phyloP scores from a whole-genome alignment of 2,329 filamentous ascomycete species.

The Sporothrix mexicana region DNA sequence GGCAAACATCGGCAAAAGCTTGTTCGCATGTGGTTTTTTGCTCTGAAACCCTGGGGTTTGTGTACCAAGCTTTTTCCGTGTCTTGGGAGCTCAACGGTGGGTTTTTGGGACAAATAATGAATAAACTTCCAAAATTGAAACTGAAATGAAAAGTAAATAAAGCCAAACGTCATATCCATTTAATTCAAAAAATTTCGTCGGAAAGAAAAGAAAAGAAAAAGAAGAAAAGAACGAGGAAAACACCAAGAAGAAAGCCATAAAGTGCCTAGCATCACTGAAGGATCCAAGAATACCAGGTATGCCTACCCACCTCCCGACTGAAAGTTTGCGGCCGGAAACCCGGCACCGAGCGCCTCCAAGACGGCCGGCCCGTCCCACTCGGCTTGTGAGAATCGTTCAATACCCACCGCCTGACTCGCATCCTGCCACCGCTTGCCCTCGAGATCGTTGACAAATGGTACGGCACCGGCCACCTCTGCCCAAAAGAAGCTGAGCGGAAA shows the following conservation, averaged over 20 bases:
- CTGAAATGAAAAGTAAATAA: constrained; percentile 4
- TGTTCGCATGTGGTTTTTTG: neutral
- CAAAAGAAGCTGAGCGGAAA: constrained; percentile 23
- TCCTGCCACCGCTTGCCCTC: constrained; percentile 42
- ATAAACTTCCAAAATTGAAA: neutral
- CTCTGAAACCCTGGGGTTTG: neutral
- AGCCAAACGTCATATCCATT: neutral
- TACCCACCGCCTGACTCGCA: constrained; percentile 38
- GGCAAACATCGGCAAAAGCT: constrained; percentile 30
- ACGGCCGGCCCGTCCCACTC: constrained; percentile 19
- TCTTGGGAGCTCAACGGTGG: neutral
- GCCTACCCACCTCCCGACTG: neutral
- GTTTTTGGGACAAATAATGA: neutral
- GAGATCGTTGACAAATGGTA: constrained; percentile 38
- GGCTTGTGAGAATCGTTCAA: constrained; percentile 43
- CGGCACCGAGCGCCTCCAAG: neutral
- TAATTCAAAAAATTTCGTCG: too few species aligned
- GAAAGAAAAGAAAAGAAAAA: too few species aligned
- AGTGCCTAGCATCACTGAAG: too few species aligned
- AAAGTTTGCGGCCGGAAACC: neutral
- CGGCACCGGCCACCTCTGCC: constrained; percentile 34
- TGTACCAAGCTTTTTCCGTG: neutral
- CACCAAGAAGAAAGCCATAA: too few species aligned
- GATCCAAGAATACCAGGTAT: neutral
- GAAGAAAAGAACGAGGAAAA: too few species aligned